Evolutionary conservation across 1,284 basidiomycete genomes (phyloP), one percentile per base, ranked within the genome.

Genomic region (Rhodotorula mucilaginosa): DNA sequence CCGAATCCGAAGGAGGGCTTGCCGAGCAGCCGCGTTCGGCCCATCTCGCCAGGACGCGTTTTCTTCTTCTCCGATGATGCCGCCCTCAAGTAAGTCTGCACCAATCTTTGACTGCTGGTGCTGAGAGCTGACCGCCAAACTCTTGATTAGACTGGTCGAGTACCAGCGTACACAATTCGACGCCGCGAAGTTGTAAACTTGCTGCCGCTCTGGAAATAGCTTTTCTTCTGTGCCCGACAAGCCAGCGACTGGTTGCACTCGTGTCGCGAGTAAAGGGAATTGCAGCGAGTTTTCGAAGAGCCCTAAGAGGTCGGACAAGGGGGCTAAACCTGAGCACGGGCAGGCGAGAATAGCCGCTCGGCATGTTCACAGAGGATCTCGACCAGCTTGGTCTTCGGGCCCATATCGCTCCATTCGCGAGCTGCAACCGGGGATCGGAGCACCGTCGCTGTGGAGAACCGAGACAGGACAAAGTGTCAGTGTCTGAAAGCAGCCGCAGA

Each of bases 361-460:
- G 70, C 70, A 80, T 94, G 90, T 80, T 96, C 92, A 72, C 96
- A 88, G 77, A 96, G 86, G 89, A 92, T 95, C 80, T 95, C 91
- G 68, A 97, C 76, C 21, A 91, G 89, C 74, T 95, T 86, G 16
- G 94, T 92, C 82, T 96, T 97, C 72, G 93, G 92, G 18, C 93
- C 94, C 93, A 95, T 96, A 80, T 98, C 94, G 73, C 89, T 90
- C 83, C 97, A 97, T 82, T 98, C 96, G 49, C 91, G 88, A 52
- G 87, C 86, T 8, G 91, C 89, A 80, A 96, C 90, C 48, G 87
- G 86, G 2, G 93, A 96, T 72, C 92, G 88, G 88, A 98, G 92
- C 31, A 98, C 84, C 0, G 96, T 99, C 12, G 96, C 93, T 97
- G 54, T 56, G 6, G 78, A 13, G 29, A 12, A 15, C 3, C 73